A percentile compares a stretch with the other conserved stretches of the same genome.
Evolutionary conservation across 352 stramenopile genomes (phyloP).

Genomic region (Phytophthora pinifolia): DNA sequence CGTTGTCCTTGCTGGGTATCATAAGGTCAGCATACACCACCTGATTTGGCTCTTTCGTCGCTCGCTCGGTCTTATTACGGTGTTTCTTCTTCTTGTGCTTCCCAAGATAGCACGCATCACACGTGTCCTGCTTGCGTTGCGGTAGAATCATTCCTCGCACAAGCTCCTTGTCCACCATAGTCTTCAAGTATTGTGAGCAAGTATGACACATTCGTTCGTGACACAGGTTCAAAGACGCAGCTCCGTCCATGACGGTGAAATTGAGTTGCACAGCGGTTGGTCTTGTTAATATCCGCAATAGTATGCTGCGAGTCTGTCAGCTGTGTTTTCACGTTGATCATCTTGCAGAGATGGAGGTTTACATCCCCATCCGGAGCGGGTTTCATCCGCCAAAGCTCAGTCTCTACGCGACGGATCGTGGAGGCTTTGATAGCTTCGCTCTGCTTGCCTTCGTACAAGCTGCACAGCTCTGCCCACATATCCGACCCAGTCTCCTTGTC

Average conservation of each 20-base stretch:
- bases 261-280: too few species aligned
- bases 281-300: conserved; percentile 1
- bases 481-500: conserved; percentile 17
- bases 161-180: conserved; percentile 3
- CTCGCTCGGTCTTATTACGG: conserved; percentile 3
- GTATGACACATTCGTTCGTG: not conserved
- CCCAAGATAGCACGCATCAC: conserved; percentile 2
- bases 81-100: conserved; percentile 9
- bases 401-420: conserved; percentile 9
- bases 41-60: conserved; percentile 6
- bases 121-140: not conserved
- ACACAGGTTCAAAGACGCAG: not conserved
- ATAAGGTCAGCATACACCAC: conserved; percentile 11
- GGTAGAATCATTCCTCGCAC: conserved; percentile 2
- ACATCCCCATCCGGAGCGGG: not conserved
- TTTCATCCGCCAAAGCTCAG: conserved; percentile 2
- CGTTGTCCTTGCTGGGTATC: conserved; percentile 1
- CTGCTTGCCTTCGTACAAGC: conserved; percentile 5
- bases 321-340: conserved; percentile 4
- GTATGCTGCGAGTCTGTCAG: conserved; percentile 1
- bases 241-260: not conserved
- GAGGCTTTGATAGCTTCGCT: not conserved
- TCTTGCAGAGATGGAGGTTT: conserved; percentile 14
- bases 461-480: conserved; percentile 7
- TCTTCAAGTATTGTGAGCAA: conserved; percentile 1